phyloP scores from a whole-genome alignment of 169 alveolate genomes.

The Plasmodium vivax region DNA sequence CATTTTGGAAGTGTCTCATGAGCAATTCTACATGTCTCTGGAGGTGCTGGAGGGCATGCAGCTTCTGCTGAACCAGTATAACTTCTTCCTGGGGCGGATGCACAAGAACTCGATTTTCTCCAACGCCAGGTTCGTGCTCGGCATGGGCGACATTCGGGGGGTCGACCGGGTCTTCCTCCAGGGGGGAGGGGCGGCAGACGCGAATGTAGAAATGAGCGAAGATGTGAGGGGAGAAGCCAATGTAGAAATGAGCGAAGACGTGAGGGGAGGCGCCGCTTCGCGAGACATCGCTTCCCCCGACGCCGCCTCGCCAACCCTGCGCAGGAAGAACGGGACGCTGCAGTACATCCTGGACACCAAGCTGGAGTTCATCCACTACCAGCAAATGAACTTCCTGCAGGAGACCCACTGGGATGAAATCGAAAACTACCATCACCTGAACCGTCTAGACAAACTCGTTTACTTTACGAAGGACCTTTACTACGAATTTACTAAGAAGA shows the following conservation, averaged over 20 bases:
- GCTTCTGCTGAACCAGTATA: slow-evolving; percentile 17
- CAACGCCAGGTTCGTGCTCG: slow-evolving; percentile 47
- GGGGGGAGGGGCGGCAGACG: not conserved
- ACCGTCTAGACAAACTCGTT: slow-evolving; percentile 27
- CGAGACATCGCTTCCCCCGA: too few species aligned
- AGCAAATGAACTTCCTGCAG: slow-evolving; percentile 25
- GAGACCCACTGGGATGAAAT: slow-evolving; percentile 73
- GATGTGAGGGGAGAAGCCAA: not conserved
- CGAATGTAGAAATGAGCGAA: not conserved
- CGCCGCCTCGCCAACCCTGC: not conserved
- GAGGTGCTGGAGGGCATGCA: slow-evolving; percentile 55
- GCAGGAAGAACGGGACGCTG: slow-evolving; percentile 48
- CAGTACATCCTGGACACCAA: slow-evolving; percentile 60
- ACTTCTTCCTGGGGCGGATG: slow-evolving; percentile 52
- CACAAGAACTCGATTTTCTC: slow-evolving; percentile 61
- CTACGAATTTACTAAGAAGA: slow-evolving; percentile 57
- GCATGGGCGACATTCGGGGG: slow-evolving; percentile 46
- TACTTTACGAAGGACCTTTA: slow-evolving; percentile 66
- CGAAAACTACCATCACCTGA: slow-evolving; percentile 50
- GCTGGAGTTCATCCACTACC: slow-evolving; percentile 51
- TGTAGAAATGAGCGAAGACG: too few species aligned
- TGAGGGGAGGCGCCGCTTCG: too few species aligned
- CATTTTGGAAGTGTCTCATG: slow-evolving; percentile 55
- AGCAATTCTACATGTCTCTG: slow-evolving; percentile 57
- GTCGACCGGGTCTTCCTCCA: slow-evolving; percentile 2